Base-by-base conservation (phyloP, 164 flowering plant species). In the Malania oleifera region DNA sequence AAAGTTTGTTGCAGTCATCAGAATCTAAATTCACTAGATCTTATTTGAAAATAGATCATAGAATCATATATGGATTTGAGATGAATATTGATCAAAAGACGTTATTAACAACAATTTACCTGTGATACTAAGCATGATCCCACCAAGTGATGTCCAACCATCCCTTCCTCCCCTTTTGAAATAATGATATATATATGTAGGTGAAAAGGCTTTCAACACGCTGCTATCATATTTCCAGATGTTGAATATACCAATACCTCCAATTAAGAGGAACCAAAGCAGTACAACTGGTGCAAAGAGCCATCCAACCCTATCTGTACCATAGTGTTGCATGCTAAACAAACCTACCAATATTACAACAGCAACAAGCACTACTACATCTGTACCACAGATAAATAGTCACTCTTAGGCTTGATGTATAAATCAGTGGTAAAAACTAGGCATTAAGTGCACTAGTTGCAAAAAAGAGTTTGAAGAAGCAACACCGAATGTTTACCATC, bases 261-360 rank as follows among this genome's bases (percentile, higher is more conserved):
- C 99, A 71, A 90, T 88, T 23, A 85, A 59, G 28, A 93, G 82
- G 75, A 93, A 90, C 97, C 99, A 93, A 57, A 93, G 74, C 54
- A 93, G 79, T 37, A 93, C 96, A 57, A 93, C 59, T 9, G 99
- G 99, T 50, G 99, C 99, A 75, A 90, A 90, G 28, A 90, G 86
- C 97, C 97, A 90, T 28, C 96, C 87, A 65, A 93, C 96, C 75
- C 54, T 87, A 56, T 90, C 95, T 10, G 99, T 88, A 10, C 99
- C 99, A 59, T 86, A 88, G 65, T 85, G 99, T 67, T 93, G 97
- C 93, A 93, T 66, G 80, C 97, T 90, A 68, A 93, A 93, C 64
- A 93, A 77, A 19, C 95, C 92, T 8, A 90, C 85, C 41, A 93
- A 66, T 46, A 93, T 83, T 50, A 85, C 43, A 29, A 82, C 86